phyloP scores from a whole-genome alignment of 805 yeast species.

The Hanseniaspora opuntiae region DNA sequence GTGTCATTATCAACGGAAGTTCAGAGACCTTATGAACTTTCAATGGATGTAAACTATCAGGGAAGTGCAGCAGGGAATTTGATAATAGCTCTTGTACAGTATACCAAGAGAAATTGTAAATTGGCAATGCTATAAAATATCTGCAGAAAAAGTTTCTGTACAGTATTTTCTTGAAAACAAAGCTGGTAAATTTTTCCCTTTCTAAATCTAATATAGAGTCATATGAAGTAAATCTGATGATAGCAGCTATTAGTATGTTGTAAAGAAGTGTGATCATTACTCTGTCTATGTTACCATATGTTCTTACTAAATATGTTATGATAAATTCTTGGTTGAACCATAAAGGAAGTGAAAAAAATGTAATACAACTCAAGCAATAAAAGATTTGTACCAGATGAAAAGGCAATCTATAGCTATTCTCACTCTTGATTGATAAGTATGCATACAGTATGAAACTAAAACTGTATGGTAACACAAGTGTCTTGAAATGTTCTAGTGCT shows the following conservation, averaged over 20 bases:
- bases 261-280: constrained; percentile 22
- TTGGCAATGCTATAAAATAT: constrained; percentile 42
- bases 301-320: constrained; percentile 27
- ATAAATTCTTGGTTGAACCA: constrained; percentile 44
- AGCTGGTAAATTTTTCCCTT: constrained; percentile 86
- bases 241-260: constrained; percentile 28
- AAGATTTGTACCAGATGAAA: constrained; percentile 69
- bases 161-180: constrained; percentile 59
- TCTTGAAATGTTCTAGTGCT: constrained; percentile 26
- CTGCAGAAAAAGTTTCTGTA: constrained; percentile 31
- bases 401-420: constrained; percentile 27
- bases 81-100: constrained; percentile 27
- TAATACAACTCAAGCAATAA: constrained; percentile 56
- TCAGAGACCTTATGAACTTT: constrained; percentile 27
- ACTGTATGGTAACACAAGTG: constrained; percentile 35
- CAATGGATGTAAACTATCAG: constrained; percentile 25
- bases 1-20: constrained; percentile 31
- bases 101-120: constrained; percentile 49
- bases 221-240: constrained; percentile 49
- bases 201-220: constrained; percentile 87
- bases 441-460: constrained; percentile 41
- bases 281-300: constrained; percentile 18
- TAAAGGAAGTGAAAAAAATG: constrained; percentile 57
- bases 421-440: constrained; percentile 39
- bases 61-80: constrained; percentile 26